Percentiles rank a stretch among this genome's conserved stretches.
Conservation (phyloP, 345 rosid genomes). For the Cardamine chenopodiifolia region DNA sequence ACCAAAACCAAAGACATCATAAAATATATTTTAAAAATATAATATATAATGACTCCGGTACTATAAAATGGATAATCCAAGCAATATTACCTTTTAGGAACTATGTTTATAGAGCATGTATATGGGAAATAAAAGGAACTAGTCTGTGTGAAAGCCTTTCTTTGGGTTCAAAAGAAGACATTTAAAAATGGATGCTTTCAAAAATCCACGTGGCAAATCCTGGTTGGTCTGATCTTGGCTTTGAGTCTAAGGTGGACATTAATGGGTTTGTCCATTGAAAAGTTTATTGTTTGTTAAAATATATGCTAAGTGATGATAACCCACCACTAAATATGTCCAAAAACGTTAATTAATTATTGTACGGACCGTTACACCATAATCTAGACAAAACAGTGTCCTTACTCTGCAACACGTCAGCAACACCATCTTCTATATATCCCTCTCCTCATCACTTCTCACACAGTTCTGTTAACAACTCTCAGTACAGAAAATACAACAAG, state of each 20-base stretch:
- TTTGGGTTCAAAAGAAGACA: slow-evolving; percentile 10
- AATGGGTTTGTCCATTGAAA: slow-evolving; percentile 32
- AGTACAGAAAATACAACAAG: neutral
- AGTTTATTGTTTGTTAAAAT: slow-evolving; percentile 22
- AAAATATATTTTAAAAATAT: neutral
- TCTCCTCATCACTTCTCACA: neutral
- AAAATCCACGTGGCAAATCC: slow-evolving; percentile 49
- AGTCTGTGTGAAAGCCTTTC: slow-evolving; percentile 21
- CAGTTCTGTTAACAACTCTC: neutral
- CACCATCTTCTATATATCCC: slow-evolving; percentile 16
- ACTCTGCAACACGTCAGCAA: slow-evolving; percentile 32
- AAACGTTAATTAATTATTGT: slow-evolving; percentile 34
- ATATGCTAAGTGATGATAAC: slow-evolving; percentile 39
- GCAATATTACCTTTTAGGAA: slow-evolving; percentile 52
- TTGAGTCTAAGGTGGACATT: slow-evolving; percentile 52
- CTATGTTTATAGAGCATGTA: slow-evolving; percentile 74
- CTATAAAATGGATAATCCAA: slow-evolving; percentile 43
- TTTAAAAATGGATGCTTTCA: slow-evolving; percentile 8
- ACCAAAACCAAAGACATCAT: slow-evolving; percentile 28
- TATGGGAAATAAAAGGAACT: slow-evolving; percentile 34
- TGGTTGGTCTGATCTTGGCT: slow-evolving; percentile 41
- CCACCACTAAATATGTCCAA: slow-evolving; percentile 36
- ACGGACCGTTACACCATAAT: slow-evolving; percentile 36
- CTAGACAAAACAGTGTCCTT: slow-evolving; percentile 32
- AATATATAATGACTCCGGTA: slow-evolving; percentile 30